A percentile compares a stretch with the other conserved stretches of the same genome.
These are phyloP conservation scores for Fusarium sacchari DNA, from an alignment of 2,329 filamentous ascomycete genomes.

Conservation along the genomic window DNA sequence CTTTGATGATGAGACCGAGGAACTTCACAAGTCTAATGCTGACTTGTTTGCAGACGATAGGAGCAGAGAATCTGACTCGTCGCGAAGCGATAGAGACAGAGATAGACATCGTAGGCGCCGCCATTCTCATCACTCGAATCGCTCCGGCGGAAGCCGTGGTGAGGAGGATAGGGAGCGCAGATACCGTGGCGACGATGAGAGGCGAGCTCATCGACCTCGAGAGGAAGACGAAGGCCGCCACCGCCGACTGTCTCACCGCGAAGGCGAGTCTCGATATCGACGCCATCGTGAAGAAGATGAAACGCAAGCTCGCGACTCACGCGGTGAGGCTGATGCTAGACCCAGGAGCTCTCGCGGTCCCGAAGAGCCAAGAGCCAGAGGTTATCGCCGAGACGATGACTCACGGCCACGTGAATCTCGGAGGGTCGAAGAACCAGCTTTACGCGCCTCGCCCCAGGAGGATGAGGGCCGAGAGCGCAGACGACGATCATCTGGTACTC, in stretches of 20 bases:
- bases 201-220: constrained; percentile 30
- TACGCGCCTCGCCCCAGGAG: constrained; percentile 23
- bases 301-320: constrained; percentile 19
- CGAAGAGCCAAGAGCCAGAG: constrained; percentile 25
- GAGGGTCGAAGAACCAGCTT: constrained; percentile 23
- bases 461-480: constrained; percentile 34
- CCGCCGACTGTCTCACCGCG: constrained; percentile 27
- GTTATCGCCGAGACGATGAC: constrained; percentile 37
- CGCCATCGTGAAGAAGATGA: constrained; percentile 34
- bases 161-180: constrained; percentile 46
- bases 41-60: constrained; percentile 66
- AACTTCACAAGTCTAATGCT: constrained; percentile 61
- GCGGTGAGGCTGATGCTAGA: constrained; percentile 25
- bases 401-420: constrained; percentile 21
- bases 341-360: constrained; percentile 24
- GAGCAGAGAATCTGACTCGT: constrained; percentile 51
- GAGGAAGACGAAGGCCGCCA: constrained; percentile 44
- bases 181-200: constrained; percentile 40
- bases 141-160: constrained; percentile 45
- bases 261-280: constrained; percentile 36
- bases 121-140: constrained; percentile 51
- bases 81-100: constrained; percentile 51
- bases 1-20: constrained; percentile 52
- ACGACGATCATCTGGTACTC: constrained; percentile 39
- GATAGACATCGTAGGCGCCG: constrained; percentile 56